Evolutionary conservation across 2,329 filamentous ascomycete species (phyloP).

Genomic region (Acrocalymma vagum): DNA sequence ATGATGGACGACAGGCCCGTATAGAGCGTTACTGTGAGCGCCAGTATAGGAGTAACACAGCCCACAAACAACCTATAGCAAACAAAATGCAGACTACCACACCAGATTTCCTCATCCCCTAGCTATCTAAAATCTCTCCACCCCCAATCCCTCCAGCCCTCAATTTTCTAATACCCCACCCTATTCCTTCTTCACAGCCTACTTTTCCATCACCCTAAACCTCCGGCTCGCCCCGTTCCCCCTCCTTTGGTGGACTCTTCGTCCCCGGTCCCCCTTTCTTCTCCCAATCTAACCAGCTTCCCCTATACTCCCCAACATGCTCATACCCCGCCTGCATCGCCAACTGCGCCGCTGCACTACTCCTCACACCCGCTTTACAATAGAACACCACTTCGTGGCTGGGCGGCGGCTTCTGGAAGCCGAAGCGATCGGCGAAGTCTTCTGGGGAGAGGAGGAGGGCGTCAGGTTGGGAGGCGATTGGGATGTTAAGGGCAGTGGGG

Average conservation of each 20-base stretch:
- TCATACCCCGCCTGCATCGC: slow-evolving; percentile 80
- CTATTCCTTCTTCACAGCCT: too few relatives aligned
- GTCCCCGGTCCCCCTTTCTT: slow-evolving; percentile 69
- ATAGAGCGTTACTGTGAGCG: too few relatives aligned
- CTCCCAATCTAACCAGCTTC: slow-evolving; percentile 86
- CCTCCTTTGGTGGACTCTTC: slow-evolving; percentile 23
- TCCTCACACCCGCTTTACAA: slow-evolving; percentile 90
- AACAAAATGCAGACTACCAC: too few relatives aligned
- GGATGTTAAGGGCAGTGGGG: slow-evolving; percentile 83
- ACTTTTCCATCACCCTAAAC: too few relatives aligned
- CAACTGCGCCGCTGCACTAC: slow-evolving; percentile 77
- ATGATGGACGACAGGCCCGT: too few relatives aligned
- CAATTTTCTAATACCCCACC: too few relatives aligned
- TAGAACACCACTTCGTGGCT: slow-evolving; percentile 71
- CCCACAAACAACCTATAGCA: too few relatives aligned
- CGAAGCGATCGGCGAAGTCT: slow-evolving; percentile 85
- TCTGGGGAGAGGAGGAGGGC: slow-evolving; percentile 77
- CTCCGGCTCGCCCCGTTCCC: slow-evolving; percentile 27
- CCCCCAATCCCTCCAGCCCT: too few relatives aligned
- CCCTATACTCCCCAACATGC: slow-evolving; percentile 76
- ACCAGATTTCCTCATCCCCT: too few relatives aligned
- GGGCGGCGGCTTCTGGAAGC: slow-evolving; percentile 60
- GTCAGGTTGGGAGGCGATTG: slow-evolving; percentile 79
- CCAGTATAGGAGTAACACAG: too few relatives aligned
- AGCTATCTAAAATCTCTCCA: too few relatives aligned